A percentile compares a stretch with the other conserved stretches of the same genome.
phyloP scores from a whole-genome alignment of 768 basidiomycete species.

The Naganishia randhawae region DNA sequence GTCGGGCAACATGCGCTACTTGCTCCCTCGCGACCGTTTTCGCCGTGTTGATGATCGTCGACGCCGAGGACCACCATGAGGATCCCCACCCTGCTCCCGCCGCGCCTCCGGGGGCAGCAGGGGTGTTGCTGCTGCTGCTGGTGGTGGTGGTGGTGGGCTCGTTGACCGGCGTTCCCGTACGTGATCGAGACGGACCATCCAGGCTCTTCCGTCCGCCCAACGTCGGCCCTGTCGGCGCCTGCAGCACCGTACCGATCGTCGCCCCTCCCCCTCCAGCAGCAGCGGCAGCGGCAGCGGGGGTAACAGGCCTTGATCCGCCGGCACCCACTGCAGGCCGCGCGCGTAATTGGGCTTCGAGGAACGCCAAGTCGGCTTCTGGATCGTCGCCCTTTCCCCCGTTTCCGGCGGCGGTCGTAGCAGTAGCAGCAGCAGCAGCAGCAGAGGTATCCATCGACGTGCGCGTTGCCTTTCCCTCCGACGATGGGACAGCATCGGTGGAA shows the following conservation, averaged over 20 bases:
- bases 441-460: conserved; percentile 36
- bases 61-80: conserved; percentile 81
- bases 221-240: conserved; percentile 30
- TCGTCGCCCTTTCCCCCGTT: conserved; percentile 13
- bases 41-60: conserved; percentile 51
- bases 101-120: not conserved
- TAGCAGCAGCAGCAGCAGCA: conserved; percentile 10
- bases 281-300: conserved; percentile 63
- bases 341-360: conserved; percentile 83
- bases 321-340: conserved; percentile 60
- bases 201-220: conserved; percentile 54
- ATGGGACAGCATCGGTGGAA: not conserved
- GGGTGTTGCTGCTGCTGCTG: not conserved
- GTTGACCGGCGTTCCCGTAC: conserved; percentile 30
- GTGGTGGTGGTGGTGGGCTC: conserved; percentile 48
- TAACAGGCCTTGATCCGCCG: conserved; percentile 66
- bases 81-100: conserved; percentile 67
- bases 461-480: conserved; percentile 1
- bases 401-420: not conserved
- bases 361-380: conserved; percentile 61
- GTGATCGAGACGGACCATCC: conserved; percentile 45
- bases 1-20: conserved; percentile 77
- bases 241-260: conserved; percentile 27
- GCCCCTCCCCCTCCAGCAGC: conserved; percentile 55
- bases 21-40: conserved; percentile 51